Percentiles rank a stretch among this genome's conserved stretches.
Evolutionary conservation across 306 rosid species (phyloP).

Genomic region (Arachis hypogaea): DNA sequence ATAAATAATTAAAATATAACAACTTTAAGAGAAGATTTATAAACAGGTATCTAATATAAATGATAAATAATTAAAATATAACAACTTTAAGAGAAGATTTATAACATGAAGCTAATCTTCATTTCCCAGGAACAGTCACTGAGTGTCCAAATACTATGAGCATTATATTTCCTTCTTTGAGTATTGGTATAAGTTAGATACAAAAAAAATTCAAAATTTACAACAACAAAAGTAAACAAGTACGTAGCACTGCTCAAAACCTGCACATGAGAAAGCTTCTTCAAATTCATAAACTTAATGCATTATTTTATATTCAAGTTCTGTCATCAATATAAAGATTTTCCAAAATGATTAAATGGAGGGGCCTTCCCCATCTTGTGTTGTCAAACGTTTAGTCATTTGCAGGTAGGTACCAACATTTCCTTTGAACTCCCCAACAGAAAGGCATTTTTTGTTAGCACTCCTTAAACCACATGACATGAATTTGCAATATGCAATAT

Average conservation of each 20-base stretch:
- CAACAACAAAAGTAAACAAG: slow-evolving; percentile 6
- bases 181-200: slow-evolving; percentile 4
- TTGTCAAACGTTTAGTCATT: slow-evolving; percentile 25
- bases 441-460: slow-evolving; percentile 9
- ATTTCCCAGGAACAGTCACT: slow-evolving; percentile 18
- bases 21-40: slow-evolving; percentile 30
- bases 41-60: slow-evolving; percentile 2
- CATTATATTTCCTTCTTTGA: slow-evolving; percentile 13
- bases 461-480: slow-evolving; percentile 3
- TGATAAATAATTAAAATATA: slow-evolving; percentile 15
- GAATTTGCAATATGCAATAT: background rate
- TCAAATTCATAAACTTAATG: background rate
- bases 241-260: slow-evolving; percentile 5
- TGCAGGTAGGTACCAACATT: background rate
- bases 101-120: slow-evolving; percentile 13
- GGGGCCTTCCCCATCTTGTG: background rate
- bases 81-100: slow-evolving; percentile 30
- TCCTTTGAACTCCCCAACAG: background rate
- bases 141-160: slow-evolving; percentile 3
- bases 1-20: slow-evolving; percentile 8
- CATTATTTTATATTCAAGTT: slow-evolving; percentile 11
- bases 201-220: background rate
- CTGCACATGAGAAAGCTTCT: background rate
- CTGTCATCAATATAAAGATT: slow-evolving; percentile 1
- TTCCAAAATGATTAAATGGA: slow-evolving; percentile 5